Percentiles rank a stretch among this genome's conserved stretches.
phyloP scores from a whole-genome alignment of 257 asterid genomes.

The Solanum arcanum region DNA sequence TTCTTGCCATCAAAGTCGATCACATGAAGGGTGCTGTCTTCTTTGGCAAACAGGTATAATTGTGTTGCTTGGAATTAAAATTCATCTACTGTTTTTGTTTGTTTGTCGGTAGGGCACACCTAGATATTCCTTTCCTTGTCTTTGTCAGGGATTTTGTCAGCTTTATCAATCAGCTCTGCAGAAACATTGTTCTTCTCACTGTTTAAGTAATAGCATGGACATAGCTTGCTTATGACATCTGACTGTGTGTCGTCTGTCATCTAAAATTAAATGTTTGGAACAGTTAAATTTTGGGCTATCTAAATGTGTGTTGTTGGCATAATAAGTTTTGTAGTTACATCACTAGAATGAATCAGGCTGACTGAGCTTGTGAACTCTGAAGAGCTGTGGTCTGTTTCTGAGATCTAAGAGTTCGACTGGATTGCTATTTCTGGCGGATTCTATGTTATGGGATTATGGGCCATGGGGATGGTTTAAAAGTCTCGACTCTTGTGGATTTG shows the following conservation, averaged over 20 bases:
- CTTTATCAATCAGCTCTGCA: not conserved
- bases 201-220: not conserved
- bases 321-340: not conserved
- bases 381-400: not conserved
- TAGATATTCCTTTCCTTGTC: not conserved
- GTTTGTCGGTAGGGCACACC: not conserved
- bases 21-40: conserved; percentile 65
- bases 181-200: not conserved
- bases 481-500: not conserved
- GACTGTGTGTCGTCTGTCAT: not conserved
- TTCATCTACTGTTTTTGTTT: not conserved
- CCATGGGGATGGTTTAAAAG: not conserved
- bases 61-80: not conserved
- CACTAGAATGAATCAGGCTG: not conserved
- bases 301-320: not conserved
- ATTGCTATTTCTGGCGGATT: not conserved
- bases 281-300: not conserved
- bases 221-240: not conserved
- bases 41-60: conserved; percentile 70
- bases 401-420: not conserved
- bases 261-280: not conserved
- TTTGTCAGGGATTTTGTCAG: not conserved
- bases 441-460: not conserved
- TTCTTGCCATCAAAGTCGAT: conserved; percentile 66
- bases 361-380: not conserved